A percentile compares a stretch with the other conserved stretches of the same genome.
phyloP scores from a whole-genome alignment of 2,329 filamentous ascomycete genomes.

The Fusarium liriodendri region DNA sequence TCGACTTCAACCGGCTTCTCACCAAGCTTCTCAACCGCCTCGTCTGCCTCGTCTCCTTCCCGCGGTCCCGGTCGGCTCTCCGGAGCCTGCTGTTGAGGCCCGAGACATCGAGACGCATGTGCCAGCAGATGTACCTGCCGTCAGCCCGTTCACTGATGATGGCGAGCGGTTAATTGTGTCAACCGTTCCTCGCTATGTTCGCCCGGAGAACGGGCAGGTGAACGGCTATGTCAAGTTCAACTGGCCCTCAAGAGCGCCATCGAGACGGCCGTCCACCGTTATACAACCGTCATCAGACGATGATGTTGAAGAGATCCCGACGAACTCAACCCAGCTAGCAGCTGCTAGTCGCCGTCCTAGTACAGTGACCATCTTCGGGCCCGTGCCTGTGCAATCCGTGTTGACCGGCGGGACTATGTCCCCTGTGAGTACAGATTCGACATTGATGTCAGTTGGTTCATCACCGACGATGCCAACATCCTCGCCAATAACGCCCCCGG shows the following conservation, averaged over 20 bases:
- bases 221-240: slow-evolving; percentile 54
- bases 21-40: slow-evolving; percentile 12
- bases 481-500: slow-evolving; percentile 16
- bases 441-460: slow-evolving; percentile 15
- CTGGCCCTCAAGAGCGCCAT: slow-evolving; percentile 44
- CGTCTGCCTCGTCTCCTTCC: slow-evolving; percentile 32
- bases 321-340: slow-evolving; percentile 16
- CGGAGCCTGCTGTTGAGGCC: slow-evolving; percentile 9
- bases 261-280: slow-evolving; percentile 22
- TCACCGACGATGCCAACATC: slow-evolving; percentile 13
- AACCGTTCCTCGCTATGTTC: slow-evolving; percentile 39
- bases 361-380: slow-evolving; percentile 11
- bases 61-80: slow-evolving; percentile 11
- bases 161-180: slow-evolving; percentile 44
- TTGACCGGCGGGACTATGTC: slow-evolving; percentile 7
- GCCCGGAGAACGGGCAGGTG: slow-evolving; percentile 49
- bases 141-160: slow-evolving; percentile 50
- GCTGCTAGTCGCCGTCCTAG: slow-evolving; percentile 13
- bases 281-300: slow-evolving; percentile 13
- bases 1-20: slow-evolving; percentile 24
- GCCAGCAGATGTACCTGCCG: slow-evolving; percentile 18
- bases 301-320: slow-evolving; percentile 30
- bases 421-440: slow-evolving; percentile 14
- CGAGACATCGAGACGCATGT: slow-evolving; percentile 21
- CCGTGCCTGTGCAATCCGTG: slow-evolving; percentile 8